Conservation (phyloP, 345 rosid genomes). For the Euclidium syriacum region DNA sequence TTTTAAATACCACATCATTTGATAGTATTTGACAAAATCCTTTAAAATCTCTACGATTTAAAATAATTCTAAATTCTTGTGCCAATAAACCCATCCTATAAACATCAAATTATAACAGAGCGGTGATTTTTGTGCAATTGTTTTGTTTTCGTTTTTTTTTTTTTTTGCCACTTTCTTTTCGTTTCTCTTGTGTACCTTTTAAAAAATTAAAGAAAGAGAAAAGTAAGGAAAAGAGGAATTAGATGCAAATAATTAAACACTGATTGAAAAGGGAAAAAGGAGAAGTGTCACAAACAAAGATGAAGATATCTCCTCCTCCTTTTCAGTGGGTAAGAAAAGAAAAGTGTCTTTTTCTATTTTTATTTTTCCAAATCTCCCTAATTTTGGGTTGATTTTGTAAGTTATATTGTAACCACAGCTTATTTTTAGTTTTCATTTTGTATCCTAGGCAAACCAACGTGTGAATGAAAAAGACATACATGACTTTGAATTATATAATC, state of each 20-base stretch:
- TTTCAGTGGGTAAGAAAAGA: conserved; percentile 10
- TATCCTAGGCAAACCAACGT: neutral
- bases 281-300: conserved; percentile 24
- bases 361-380: neutral
- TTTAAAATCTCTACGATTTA: too few species aligned
- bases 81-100: too few species aligned
- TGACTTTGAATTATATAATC: neutral
- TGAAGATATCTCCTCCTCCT: conserved; percentile 18
- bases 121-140: neutral
- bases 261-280: conserved; percentile 17
- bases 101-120: neutral
- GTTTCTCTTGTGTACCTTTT: too few species aligned
- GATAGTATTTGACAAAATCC: too few species aligned
- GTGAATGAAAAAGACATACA: conserved; percentile 23
- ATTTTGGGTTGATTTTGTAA: conserved; percentile 22
- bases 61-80: too few species aligned
- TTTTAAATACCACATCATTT: too few species aligned
- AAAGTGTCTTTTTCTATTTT: neutral
- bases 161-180: too few species aligned
- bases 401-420: neutral
- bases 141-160: neutral
- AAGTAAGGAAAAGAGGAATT: neutral
- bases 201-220: neutral
- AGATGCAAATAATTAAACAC: conserved; percentile 17
- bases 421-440: neutral